Conservation (phyloP, 768 basidiomycete species). For the Pleurotus cornucopiae region DNA sequence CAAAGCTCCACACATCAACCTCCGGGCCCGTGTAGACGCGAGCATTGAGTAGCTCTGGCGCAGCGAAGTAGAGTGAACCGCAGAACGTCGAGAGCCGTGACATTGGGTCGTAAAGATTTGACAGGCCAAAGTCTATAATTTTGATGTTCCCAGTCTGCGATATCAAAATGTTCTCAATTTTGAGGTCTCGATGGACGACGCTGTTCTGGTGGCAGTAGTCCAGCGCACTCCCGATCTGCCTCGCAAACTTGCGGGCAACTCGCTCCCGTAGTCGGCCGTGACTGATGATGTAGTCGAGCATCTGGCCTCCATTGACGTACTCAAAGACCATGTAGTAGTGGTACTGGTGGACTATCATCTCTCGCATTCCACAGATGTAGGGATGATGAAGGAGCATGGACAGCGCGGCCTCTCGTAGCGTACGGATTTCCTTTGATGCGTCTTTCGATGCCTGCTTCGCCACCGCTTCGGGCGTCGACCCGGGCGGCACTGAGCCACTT, state of each 20-base stretch:
- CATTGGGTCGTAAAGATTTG: slow-evolving; percentile 87
- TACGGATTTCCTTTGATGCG: slow-evolving; percentile 93
- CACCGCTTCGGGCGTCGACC: slow-evolving; percentile 38
- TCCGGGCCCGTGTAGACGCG: slow-evolving; percentile 97
- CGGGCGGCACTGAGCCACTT: slow-evolving; percentile 30
- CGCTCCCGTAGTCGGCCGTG: slow-evolving; percentile 94
- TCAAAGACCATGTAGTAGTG: slow-evolving; percentile 99
- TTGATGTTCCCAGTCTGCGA: slow-evolving; percentile 99
- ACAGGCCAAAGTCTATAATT: slow-evolving; percentile 98
- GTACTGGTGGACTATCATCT: slow-evolving; percentile 96
- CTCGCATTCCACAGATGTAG: slow-evolving; percentile 98
- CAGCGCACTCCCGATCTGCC: slow-evolving; percentile 94
- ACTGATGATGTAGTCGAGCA: slow-evolving; percentile 99
- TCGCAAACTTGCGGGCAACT: slow-evolving; percentile 94
- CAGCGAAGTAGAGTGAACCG: slow-evolving; percentile 97
- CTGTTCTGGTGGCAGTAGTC: slow-evolving; percentile 97
- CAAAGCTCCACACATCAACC: slow-evolving; percentile 99
- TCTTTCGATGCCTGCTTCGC: slow-evolving; percentile 85
- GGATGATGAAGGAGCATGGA: slow-evolving; percentile 97
- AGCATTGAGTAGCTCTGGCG: slow-evolving; percentile 95
- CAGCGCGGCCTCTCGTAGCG: slow-evolving; percentile 91
- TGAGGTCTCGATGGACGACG: slow-evolving; percentile 98
- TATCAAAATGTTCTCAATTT: slow-evolving; percentile 99
- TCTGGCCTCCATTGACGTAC: slow-evolving; percentile 98
- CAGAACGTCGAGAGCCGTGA: slow-evolving; percentile 91